Conservation (phyloP, 192 early-diverging fungal genomes). For the Martensiomyces pterosporus region DNA sequence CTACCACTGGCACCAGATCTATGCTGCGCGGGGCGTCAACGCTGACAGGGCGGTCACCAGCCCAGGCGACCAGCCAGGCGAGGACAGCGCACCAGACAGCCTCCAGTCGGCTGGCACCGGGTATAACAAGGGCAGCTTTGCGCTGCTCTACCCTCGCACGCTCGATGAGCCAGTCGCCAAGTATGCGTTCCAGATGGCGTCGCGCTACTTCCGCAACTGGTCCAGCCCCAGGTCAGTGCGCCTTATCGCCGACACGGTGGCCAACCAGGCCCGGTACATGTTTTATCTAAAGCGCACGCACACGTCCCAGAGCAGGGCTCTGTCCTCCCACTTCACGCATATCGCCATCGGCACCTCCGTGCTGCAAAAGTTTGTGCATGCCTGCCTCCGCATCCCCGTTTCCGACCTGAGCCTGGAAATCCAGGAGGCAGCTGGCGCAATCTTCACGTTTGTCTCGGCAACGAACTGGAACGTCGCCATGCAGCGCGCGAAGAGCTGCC, state of each 20-base stretch:
- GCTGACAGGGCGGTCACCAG: constrained; percentile 30
- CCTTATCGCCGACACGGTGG: constrained; percentile 34
- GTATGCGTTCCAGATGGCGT: constrained; percentile 39
- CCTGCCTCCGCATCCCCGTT: constrained; percentile 51
- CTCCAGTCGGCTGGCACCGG: constrained; percentile 15
- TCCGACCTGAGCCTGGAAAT: constrained; percentile 55
- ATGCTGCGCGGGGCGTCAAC: constrained; percentile 37
- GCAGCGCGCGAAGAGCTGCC: constrained; percentile 63
- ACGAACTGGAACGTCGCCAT: constrained; percentile 85
- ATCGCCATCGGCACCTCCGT: constrained; percentile 30
- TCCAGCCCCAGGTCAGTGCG: constrained; percentile 34
- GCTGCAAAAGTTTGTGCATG: constrained; percentile 47
- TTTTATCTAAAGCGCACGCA: constrained; percentile 39
- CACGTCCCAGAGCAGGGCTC: constrained; percentile 38
- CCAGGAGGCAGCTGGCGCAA: constrained; percentile 75
- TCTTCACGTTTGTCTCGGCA: constrained; percentile 83
- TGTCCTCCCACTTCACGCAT: constrained; percentile 29
- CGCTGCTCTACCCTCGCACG: constrained; percentile 35
- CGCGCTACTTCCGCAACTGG: constrained; percentile 48
- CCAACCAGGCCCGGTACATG: constrained; percentile 43
- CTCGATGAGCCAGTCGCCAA: constrained; percentile 52
- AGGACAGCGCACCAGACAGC: background rate
- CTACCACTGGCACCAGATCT: constrained; percentile 76
- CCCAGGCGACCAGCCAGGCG: constrained; percentile 9
- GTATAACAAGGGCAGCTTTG: constrained; percentile 37